A percentile compares a stretch with the other conserved stretches of the same genome.
phyloP scores from a whole-genome alignment of 2,329 filamentous ascomycete genomes.

The Aspergillus brasiliensis region DNA sequence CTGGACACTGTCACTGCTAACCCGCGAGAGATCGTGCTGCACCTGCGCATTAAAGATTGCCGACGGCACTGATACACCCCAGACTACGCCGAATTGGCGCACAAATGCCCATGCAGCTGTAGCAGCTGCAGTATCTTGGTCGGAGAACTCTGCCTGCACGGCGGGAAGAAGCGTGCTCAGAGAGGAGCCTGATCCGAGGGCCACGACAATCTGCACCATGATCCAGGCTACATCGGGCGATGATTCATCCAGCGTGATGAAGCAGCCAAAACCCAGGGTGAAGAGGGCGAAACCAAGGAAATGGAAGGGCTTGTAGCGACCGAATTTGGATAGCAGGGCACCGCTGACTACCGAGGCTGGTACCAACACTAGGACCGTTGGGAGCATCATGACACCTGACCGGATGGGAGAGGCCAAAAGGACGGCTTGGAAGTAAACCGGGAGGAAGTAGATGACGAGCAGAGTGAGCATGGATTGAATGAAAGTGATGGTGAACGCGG shows the following conservation, averaged over 20 bases:
- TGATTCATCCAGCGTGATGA: conserved; percentile 25
- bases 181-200: conserved; percentile 27
- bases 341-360: conserved; percentile 32
- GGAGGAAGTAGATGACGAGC: conserved; percentile 38
- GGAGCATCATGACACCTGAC: conserved; percentile 34
- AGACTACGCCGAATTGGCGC: conserved; percentile 34
- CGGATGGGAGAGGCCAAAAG: conserved; percentile 32
- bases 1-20: conserved; percentile 16
- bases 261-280: conserved; percentile 28
- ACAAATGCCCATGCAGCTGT: conserved; percentile 34
- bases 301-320: conserved; percentile 36
- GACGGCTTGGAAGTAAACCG: conserved; percentile 51
- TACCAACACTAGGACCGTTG: conserved; percentile 24
- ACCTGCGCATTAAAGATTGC: conserved; percentile 35
- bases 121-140: conserved; percentile 28
- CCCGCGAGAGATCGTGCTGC: not conserved
- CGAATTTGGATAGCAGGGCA: conserved; percentile 33
- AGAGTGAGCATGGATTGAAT: conserved; percentile 12
- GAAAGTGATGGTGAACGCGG: conserved; percentile 8
- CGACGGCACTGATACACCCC: conserved; percentile 33
- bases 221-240: conserved; percentile 30
- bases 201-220: conserved; percentile 30
- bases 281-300: conserved; percentile 29
- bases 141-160: conserved; percentile 30
- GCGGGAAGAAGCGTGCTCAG: conserved; percentile 31